Percentiles rank a stretch among this genome's conserved stretches.
Conservation (phyloP, 768 basidiomycete genomes). For the Tylopilus rubrobrunneus region DNA sequence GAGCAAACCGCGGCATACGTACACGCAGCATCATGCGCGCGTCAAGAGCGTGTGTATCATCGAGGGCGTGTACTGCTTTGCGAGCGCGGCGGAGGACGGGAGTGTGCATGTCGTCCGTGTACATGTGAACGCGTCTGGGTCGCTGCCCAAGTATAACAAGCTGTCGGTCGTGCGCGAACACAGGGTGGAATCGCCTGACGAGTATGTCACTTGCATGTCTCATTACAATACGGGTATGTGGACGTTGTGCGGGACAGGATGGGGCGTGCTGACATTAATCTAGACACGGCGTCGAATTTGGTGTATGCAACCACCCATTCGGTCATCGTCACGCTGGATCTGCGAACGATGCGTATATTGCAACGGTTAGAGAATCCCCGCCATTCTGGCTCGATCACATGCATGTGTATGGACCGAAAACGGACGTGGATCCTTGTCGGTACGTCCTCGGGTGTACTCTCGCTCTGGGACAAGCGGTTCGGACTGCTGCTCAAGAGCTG, state of each 20-base stretch:
- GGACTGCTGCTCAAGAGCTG: constrained; percentile 86
- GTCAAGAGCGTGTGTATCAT: constrained; percentile 72
- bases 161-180: constrained; percentile 81
- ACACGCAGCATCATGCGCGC: constrained; percentile 67
- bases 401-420: constrained; percentile 79
- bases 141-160: constrained; percentile 80
- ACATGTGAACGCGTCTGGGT: constrained; percentile 60
- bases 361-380: constrained; percentile 81
- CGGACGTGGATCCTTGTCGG: constrained; percentile 87
- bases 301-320: constrained; percentile 85
- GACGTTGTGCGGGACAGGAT: not conserved
- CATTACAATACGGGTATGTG: constrained; percentile 73
- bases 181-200: constrained; percentile 63
- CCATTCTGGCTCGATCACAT: constrained; percentile 82
- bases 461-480: constrained; percentile 95
- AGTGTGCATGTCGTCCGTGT: constrained; percentile 83
- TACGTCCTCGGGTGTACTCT: constrained; percentile 78
- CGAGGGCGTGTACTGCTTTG: constrained; percentile 86
- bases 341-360: constrained; percentile 77
- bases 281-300: constrained; percentile 76
- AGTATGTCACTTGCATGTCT: constrained; percentile 79
- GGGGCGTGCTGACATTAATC: not conserved
- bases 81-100: constrained; percentile 80
- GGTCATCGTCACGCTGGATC: constrained; percentile 68
- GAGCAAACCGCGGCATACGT: constrained; percentile 72